Evolutionary conservation across 2,329 filamentous ascomycete species (phyloP).

Genomic region (Aspergillus sp.): DNA sequence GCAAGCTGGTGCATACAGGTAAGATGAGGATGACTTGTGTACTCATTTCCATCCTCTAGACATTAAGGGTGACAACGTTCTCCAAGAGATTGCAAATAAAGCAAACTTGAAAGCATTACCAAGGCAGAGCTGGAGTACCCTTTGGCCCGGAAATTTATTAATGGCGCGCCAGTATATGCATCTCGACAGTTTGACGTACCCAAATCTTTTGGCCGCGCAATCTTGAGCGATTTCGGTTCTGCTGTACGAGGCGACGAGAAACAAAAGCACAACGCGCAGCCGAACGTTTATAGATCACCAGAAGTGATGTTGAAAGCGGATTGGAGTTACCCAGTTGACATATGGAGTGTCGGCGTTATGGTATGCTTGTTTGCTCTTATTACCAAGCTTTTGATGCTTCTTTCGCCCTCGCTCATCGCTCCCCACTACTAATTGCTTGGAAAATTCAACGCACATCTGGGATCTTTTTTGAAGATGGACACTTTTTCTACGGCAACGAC

Average conservation of each 20-base stretch:
- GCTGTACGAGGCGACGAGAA: slow-evolving; percentile 42
- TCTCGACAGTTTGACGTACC: slow-evolving; percentile 41
- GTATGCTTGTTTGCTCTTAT: slow-evolving; percentile 37
- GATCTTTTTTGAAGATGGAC: slow-evolving; percentile 51
- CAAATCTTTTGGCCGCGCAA: slow-evolving; percentile 35
- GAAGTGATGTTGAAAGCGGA: slow-evolving; percentile 53
- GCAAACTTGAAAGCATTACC: slow-evolving; percentile 42
- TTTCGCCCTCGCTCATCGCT: background rate
- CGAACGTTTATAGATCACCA: slow-evolving; percentile 38
- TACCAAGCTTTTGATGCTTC: background rate
- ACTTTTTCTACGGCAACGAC: slow-evolving; percentile 49
- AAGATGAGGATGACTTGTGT: slow-evolving; percentile 4
- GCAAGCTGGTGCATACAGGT: slow-evolving; percentile 53
- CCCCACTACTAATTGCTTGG: slow-evolving; percentile 7
- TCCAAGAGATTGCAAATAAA: slow-evolving; percentile 42
- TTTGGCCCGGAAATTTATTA: slow-evolving; percentile 42
- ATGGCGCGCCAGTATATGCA: slow-evolving; percentile 39
- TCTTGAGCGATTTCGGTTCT: slow-evolving; percentile 46
- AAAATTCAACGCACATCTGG: slow-evolving; percentile 46
- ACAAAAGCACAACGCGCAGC: slow-evolving; percentile 50
- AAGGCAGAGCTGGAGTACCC: slow-evolving; percentile 41
- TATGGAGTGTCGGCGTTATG: slow-evolving; percentile 58
- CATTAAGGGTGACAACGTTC: slow-evolving; percentile 51
- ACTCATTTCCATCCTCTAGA: slow-evolving; percentile 30
- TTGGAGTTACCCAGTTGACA: slow-evolving; percentile 55